These are phyloP conservation scores for Pyricularia grisea DNA, from an alignment of 2,329 filamentous ascomycete genomes.

Conservation along the genomic window DNA sequence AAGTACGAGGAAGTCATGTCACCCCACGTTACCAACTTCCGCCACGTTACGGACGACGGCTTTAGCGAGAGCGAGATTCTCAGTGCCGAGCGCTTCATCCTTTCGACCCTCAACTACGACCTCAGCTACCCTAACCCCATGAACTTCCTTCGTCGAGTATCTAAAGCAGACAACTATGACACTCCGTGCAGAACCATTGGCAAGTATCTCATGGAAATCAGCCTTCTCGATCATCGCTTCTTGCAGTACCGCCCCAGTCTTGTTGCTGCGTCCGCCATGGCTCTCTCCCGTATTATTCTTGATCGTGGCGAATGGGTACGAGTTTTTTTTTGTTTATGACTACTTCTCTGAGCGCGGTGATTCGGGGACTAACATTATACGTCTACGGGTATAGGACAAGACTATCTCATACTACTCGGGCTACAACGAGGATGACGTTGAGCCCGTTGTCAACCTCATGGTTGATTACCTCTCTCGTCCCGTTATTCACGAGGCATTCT, in stretches of 20 bases:
- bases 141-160: constrained; percentile 98
- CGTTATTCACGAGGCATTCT: constrained; percentile 92
- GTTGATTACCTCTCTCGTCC: constrained; percentile 90
- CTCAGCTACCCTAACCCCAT: constrained; percentile 98
- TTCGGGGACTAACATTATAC: constrained; percentile 6
- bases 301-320: constrained; percentile 86
- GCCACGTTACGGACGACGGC: constrained; percentile 91
- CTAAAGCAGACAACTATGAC: constrained; percentile 98
- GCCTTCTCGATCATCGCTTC: constrained; percentile 88
- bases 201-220: constrained; percentile 97
- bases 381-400: constrained; percentile 48
- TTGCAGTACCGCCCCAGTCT: constrained; percentile 84
- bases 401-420: constrained; percentile 87
- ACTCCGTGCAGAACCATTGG: constrained; percentile 94
- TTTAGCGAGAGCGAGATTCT: constrained; percentile 94
- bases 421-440: constrained; percentile 86
- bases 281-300: constrained; percentile 80
- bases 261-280: constrained; percentile 89
- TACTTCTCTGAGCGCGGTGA: background rate
- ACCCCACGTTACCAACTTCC: constrained; percentile 94
- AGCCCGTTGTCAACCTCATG: constrained; percentile 89
- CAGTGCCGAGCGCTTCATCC: constrained; percentile 91
- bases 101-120: constrained; percentile 87
- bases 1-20: constrained; percentile 99
- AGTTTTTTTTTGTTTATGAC: constrained; percentile 16